Base-by-base conservation (phyloP, 2,329 filamentous ascomycete species). In the Annulohypoxylon truncatum region DNA sequence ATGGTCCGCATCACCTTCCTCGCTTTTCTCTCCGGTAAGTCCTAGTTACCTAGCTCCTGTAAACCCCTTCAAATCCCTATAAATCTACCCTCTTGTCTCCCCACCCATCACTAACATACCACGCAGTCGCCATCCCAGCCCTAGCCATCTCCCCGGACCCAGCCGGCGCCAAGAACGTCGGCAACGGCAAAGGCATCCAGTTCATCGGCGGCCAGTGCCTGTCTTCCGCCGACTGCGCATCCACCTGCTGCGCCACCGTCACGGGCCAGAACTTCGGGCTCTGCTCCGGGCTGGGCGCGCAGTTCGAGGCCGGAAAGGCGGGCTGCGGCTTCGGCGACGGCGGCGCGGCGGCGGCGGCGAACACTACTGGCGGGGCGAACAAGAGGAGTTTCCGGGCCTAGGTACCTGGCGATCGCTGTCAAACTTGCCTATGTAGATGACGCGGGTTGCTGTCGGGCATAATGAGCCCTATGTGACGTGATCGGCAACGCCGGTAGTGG, bases 141-240 rank as follows among this genome's bases (percentile, higher is more conserved):
- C 31, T 69, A 18, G 70, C 70, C 5, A 42, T 64, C 28, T 58
- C 35, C 1, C 71, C 72, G 8, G 75, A 76, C 68, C 71, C 72
- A 2, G 58, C 67, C 2, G 73, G 73, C 22, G 65, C 33, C 13
- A 71, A 73, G 67, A 72, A 74, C 64, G 46, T 73, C 13, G 74
- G 74, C 65, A 76, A 76, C 66, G 70, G 68, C 12, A 33, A 68
- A n/a, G 61, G 68, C 52, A 24, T 6, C 18, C 74, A 75, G 50
- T 76, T 76, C 68, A 76, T 76, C 64, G 72, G 72, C 46, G 74
- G 73, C 3, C 55, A 73, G 6, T 77, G 75, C 62, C 40, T 70
- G 4, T 73, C 61, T 66, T 66, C 61, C 6, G 63, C 61, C 20
- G 74, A 77, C 71, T 77, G 75, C 71, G 73, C 66, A 1, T 74